Base-by-base conservation (phyloP, 257 asterid genomes). In the Rauvolfia tetraphylla region DNA sequence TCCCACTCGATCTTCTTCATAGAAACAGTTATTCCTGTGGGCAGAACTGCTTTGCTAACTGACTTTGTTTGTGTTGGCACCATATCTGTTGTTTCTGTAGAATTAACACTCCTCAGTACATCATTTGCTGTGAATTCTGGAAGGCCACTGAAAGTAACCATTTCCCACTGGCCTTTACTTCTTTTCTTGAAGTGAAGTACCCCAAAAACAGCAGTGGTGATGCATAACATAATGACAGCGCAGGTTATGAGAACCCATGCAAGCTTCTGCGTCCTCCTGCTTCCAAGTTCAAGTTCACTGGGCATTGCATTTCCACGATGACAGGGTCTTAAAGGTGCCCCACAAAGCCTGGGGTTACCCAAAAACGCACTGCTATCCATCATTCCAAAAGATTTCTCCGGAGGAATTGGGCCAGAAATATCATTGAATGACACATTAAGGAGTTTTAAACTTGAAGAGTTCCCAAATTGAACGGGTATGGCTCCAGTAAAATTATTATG, bases 331-430 rank as follows among this genome's bases (percentile, higher is more conserved):
- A 91, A 65, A 3, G 93, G 97, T 6, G 79, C 82, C 1, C 99
- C 98, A 87, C 98, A 95, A 41, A 95, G 93, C 81, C 84, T 85
- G 4, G 95, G 88, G 76, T 95, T 95, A 23, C 99, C 99, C 51
- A 78, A n/a, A 80, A 95, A 95, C 22, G 95, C 88, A 75, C 90
- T 89, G 56, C 75, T 73, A 68, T 88, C 95, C 97, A 95, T 93
- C 39, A 9, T 57, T 67, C 65, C 78, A 75, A 92, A 90, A 53
- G 62, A 70, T 80, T 76, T 75, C 48, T 82, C 87, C 13, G 76
- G 78, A 80, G 99, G 99, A 61, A 95, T 91, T 18, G 88, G 79
- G 56, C 99, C 99, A 1, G 96, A 92, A n/a, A 95, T 81, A 68
- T 92, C 86, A 44, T 95, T 95, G 82, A 87, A 90, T 1, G 98